A percentile compares a stretch with the other conserved stretches of the same genome.
These are phyloP conservation scores for Aspergillus nanangensis DNA, from an alignment of 495 filamentous ascomycete genomes.

Conservation along the genomic window DNA sequence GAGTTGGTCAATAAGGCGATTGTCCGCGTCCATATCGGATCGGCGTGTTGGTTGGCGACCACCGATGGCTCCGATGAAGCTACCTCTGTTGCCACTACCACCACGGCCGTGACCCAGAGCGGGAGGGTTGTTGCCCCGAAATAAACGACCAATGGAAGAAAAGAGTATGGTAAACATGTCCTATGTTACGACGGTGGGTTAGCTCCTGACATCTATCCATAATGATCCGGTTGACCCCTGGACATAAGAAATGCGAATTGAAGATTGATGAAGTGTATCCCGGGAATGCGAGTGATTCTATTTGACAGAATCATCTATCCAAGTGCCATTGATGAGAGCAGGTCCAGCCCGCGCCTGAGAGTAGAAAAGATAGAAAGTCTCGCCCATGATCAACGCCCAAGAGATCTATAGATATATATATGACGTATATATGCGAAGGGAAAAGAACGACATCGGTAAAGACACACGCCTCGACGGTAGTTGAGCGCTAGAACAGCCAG, in stretches of 20 bases:
- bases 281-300: neutral
- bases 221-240: neutral
- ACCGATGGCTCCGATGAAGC: slow-evolving; percentile 33
- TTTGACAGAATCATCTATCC: slow-evolving; percentile 8
- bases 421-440: neutral
- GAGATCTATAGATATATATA: slow-evolving; percentile 1
- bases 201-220: neutral
- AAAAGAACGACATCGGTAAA: slow-evolving; percentile 2
- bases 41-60: slow-evolving; percentile 24
- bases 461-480: slow-evolving; percentile 6
- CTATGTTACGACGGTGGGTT: slow-evolving; percentile 38
- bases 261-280: neutral
- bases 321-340: slow-evolving; percentile 9
- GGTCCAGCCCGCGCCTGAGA: neutral
- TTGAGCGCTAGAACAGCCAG: slow-evolving; percentile 25
- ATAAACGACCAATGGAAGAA: slow-evolving; percentile 65
- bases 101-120: slow-evolving; percentile 41
- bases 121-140: slow-evolving; percentile 44
- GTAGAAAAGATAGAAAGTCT: slow-evolving; percentile 2
- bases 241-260: neutral
- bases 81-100: slow-evolving; percentile 31
- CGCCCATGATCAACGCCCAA: slow-evolving; percentile 10
- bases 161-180: slow-evolving; percentile 78
- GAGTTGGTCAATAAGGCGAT: slow-evolving; percentile 89
- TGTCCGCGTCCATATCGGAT: slow-evolving; percentile 70